These are phyloP conservation scores for Adansonia grandidieri DNA, from an alignment of 441 rosid genomes.

Conservation along the genomic window DNA sequence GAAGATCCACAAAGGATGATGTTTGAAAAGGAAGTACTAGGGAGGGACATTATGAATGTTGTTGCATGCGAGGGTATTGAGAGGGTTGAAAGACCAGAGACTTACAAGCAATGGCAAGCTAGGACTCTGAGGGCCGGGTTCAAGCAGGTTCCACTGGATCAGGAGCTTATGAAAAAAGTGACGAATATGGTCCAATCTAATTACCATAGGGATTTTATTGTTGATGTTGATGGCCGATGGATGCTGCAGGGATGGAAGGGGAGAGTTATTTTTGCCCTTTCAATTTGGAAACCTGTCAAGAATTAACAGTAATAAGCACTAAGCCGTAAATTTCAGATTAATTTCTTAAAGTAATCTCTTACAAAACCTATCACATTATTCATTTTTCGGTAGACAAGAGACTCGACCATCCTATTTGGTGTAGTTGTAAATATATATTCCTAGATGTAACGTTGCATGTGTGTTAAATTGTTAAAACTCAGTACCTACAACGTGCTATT, in stretches of 20 bases:
- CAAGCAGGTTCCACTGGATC: constrained; percentile 51
- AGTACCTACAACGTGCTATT: neutral
- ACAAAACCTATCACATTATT: no score
- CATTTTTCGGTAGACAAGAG: no score
- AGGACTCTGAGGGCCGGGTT: constrained; percentile 57
- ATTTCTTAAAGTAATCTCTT: no score
- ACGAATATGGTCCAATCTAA: constrained; percentile 43
- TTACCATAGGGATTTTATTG: constrained; percentile 53
- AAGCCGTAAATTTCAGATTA: no score
- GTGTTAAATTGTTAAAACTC: neutral
- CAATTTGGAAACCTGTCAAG: constrained; percentile 62
- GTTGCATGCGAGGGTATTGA: constrained; percentile 82
- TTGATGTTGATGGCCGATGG: constrained; percentile 66
- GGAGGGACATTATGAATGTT: constrained; percentile 73
- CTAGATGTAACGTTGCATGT: neutral
- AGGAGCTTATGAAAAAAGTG: constrained; percentile 43
- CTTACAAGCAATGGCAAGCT: constrained; percentile 87
- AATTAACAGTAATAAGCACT: neutral
- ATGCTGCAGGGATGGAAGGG: constrained; percentile 86
- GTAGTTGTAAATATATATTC: neutral
- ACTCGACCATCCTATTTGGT: neutral
- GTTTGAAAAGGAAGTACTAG: constrained; percentile 64
- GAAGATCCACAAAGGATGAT: constrained; percentile 60
- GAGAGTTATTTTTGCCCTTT: constrained; percentile 54
- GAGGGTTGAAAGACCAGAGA: constrained; percentile 90